Base-by-base conservation (phyloP, 2,329 filamentous ascomycete species). In the Colletotrichum chlorophyti region DNA sequence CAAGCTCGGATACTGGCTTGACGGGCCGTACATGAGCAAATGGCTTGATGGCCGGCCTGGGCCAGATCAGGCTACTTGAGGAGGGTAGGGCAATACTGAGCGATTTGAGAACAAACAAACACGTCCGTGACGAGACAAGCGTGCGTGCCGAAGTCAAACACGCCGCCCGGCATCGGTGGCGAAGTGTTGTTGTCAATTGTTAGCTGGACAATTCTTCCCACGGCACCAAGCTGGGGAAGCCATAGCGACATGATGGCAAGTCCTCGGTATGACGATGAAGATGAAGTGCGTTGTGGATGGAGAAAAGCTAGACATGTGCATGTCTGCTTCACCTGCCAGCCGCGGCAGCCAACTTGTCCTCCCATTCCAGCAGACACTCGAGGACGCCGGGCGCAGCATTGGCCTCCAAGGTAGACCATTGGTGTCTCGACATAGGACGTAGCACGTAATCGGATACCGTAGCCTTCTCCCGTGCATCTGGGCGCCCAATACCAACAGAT, bases 1-100 rank as follows among this genome's bases (percentile, higher is more conserved):
- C 63, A 94, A 93, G 73, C 82, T 99, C 27, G 95, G 95, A 1
- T 99, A 97, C 77, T 91, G 86, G 81, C 81, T 99, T 26, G 95
- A 99, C 72, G 95, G 95, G 9, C 92, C 91, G 10, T 97, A 96
- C 64, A 91, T 87, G 82, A 85, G 83, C 72, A 88, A 88, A 72
- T 86, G 82, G 83, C 70, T 86, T 4, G 82, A 86, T 62, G 83
- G 81, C 2, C 70, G 77, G 15, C 53, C 53, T 5, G 46, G 45
- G 2, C 51, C 57, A 6, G 57, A 60, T 10, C 31, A 70, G 9
- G 68, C 53, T 45, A 54, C 26, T 15, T 58, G 48, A 58, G 32
- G 17, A 14, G 11, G 9, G n/a, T 21, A 15, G 19, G 7, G 14
- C 7, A 32, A 32, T 14, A 3, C 14, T 32, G 15, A 21, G 15